Conservation (phyloP, 2,329 filamentous ascomycete species). For the Triangularia setosa region DNA sequence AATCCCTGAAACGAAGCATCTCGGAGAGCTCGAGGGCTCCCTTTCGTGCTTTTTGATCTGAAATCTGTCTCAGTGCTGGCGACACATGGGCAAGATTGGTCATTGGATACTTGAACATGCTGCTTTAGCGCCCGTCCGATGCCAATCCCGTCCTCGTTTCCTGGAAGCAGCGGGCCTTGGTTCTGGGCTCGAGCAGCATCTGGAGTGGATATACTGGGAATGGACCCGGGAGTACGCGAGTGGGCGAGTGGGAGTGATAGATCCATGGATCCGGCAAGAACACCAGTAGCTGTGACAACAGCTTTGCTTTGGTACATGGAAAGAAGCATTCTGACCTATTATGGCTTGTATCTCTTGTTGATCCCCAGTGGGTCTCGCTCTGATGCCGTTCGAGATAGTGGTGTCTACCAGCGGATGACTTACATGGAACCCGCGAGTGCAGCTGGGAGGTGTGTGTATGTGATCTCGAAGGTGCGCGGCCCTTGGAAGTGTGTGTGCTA, state of each 20-base stretch:
- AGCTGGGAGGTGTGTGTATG: constrained; percentile 11
- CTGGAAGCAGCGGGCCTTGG: constrained; percentile 18
- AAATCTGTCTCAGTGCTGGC: neutral
- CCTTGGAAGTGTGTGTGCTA: neutral
- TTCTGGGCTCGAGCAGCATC: constrained; percentile 17
- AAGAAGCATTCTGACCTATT: constrained; percentile 2
- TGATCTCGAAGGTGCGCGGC: neutral
- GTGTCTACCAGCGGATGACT: constrained; percentile 27
- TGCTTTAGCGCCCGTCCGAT: constrained; percentile 18
- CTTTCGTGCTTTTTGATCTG: neutral
- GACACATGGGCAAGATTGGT: neutral
- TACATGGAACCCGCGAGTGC: constrained; percentile 23
- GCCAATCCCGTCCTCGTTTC: constrained; percentile 11
- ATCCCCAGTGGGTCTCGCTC: constrained; percentile 5
- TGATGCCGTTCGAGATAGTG: constrained; percentile 6
- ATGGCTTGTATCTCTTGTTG: neutral
- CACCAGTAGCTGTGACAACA: neutral
- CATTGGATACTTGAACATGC: neutral
- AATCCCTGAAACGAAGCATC: neutral
- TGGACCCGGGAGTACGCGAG: constrained; percentile 9
- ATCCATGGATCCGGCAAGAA: constrained; percentile 16
- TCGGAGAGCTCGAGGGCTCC: neutral
- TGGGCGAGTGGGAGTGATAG: constrained; percentile 13
- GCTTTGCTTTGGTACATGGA: neutral
- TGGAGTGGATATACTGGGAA: neutral